Conservation (phyloP, 179 eudicot genomes). For the Gypsophila paniculata region DNA sequence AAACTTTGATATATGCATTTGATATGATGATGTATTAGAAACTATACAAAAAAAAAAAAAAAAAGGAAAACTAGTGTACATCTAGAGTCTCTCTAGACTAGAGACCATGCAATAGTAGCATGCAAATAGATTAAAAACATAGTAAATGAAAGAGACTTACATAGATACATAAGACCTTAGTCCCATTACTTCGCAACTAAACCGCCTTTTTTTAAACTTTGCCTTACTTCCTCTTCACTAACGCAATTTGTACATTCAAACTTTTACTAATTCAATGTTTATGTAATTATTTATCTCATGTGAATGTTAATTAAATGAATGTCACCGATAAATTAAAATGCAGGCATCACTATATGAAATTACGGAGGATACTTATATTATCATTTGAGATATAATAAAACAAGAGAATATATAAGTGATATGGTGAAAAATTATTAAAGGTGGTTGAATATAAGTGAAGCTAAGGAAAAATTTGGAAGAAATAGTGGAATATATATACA, state of each 20-base stretch:
- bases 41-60: no score
- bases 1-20: no score
- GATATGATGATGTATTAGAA: no score
- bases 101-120: not conserved
- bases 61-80: no score
- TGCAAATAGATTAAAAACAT: not conserved
- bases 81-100: no score
- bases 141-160: conserved; percentile 26
- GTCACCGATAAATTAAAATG: no score
- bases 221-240: not conserved
- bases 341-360: no score
- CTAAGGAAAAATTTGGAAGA: conserved; percentile 18
- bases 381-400: not conserved
- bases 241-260: no score
- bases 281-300: no score
- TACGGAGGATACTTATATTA: no score
- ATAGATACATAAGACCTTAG: conserved; percentile 36
- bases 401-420: not conserved
- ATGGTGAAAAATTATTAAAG: not conserved
- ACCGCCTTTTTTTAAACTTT: no score
- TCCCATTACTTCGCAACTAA: conserved; percentile 25
- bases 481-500: conserved; percentile 17
- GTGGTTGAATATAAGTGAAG: conserved; percentile 13
- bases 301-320: not conserved
- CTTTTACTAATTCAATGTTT: not conserved